phyloP scores from a whole-genome alignment of 257 asterid genomes.

The Solanum gandarillasii region DNA sequence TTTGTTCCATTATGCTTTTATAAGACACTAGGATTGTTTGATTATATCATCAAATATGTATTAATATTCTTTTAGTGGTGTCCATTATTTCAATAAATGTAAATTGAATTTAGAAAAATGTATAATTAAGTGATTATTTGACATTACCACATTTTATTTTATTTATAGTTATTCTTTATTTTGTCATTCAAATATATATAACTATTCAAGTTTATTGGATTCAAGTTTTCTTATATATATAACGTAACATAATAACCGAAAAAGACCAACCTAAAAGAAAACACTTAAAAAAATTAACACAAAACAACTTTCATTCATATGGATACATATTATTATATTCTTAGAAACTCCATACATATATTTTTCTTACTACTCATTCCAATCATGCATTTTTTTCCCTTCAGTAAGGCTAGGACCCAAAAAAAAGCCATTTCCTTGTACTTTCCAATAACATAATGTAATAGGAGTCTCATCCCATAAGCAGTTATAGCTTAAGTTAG shows the following conservation, averaged over 20 bases:
- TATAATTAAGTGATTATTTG: neutral
- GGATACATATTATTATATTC: neutral
- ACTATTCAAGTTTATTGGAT: neutral
- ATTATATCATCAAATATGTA: neutral
- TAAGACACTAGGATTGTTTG: neutral
- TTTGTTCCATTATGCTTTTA: too few relatives aligned
- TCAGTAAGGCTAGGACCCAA: neutral
- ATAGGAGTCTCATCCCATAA: neutral
- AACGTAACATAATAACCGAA: neutral
- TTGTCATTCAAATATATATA: neutral
- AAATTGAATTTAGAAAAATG: neutral
- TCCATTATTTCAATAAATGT: neutral
- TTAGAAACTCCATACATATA: neutral
- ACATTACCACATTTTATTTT: neutral
- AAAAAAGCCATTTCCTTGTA: neutral
- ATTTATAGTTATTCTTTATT: neutral
- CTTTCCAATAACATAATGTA: neutral
- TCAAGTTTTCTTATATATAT: neutral
- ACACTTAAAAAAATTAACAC: neutral
- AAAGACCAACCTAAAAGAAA: neutral
- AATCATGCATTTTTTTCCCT: neutral
- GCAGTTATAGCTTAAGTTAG: neutral
- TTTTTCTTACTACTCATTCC: neutral
- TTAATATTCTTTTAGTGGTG: neutral
- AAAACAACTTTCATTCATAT: neutral